Conservation (phyloP, 441 rosid genomes). For the Euphorbia celastroides region DNA sequence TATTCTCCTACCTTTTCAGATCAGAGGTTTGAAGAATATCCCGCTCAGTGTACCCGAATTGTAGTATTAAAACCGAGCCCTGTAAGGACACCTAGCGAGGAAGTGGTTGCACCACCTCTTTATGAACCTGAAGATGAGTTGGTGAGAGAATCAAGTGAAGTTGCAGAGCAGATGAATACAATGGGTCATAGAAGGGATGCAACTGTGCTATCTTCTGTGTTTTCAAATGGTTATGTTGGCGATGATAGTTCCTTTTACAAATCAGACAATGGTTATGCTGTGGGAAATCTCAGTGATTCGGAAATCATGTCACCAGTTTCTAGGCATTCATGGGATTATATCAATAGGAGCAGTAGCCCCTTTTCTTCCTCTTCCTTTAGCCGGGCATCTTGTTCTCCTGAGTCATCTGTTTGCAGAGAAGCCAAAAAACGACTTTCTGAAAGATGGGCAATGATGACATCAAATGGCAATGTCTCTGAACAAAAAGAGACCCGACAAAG, state of each 20-base stretch:
- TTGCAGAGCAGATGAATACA: conserved; percentile 39
- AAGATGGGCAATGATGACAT: conserved; percentile 92
- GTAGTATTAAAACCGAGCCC: conserved; percentile 88
- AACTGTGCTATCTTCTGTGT: conserved; percentile 65
- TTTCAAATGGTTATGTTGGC: conserved; percentile 74
- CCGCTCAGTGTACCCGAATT: conserved; percentile 67
- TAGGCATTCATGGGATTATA: conserved; percentile 79
- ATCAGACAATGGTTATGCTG: conserved; percentile 58
- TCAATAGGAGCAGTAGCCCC: conserved; percentile 67
- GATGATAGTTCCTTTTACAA: conserved; percentile 76
- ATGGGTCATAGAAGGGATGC: conserved; percentile 65
- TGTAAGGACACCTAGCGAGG: conserved; percentile 47
- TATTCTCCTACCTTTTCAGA: conserved; percentile 33
- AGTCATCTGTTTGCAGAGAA: conserved; percentile 91
- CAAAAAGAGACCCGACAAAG: conserved; percentile 48
- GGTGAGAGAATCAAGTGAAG: conserved; percentile 45
- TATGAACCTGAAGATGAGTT: conserved; percentile 50
- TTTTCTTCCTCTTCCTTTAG: conserved; percentile 69
- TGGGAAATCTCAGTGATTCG: conserved; percentile 65
- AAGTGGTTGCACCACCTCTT: conserved; percentile 38
- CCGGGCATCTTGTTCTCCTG: conserved; percentile 71
- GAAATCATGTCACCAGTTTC: conserved; percentile 77
- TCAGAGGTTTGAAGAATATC: conserved; percentile 40
- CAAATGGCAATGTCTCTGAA: conserved; percentile 45
- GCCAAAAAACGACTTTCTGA: conserved; percentile 93